A percentile compares a stretch with the other conserved stretches of the same genome.
These are phyloP conservation scores for Rhizopus delemar DNA, from an alignment of 371 early-diverging fungal genomes.

Conservation along the genomic window DNA sequence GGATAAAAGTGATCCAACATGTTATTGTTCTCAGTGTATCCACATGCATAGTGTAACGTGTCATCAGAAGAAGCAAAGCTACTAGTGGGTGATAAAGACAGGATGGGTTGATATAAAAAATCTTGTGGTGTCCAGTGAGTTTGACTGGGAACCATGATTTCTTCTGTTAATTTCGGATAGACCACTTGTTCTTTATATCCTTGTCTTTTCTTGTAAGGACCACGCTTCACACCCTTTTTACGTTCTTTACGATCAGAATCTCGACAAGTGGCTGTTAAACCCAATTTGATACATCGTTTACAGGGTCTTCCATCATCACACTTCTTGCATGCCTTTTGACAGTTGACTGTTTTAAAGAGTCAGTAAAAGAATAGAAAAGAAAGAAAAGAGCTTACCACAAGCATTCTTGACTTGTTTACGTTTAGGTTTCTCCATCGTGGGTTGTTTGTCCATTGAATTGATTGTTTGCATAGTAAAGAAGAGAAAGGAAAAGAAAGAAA, in stretches of 20 bases:
- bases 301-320: conserved; percentile 90
- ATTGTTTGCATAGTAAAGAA: neutral
- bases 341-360: conserved; percentile 59
- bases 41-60: conserved; percentile 18
- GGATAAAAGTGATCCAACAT: conserved; percentile 4
- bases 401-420: conserved; percentile 48
- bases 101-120: conserved; percentile 1
- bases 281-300: conserved; percentile 78
- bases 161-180: conserved; percentile 30
- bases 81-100: conserved; percentile 10
- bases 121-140: neutral
- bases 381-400: conserved; percentile 15
- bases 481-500: neutral
- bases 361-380: neutral
- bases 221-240: conserved; percentile 81
- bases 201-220: conserved; percentile 73
- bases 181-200: conserved; percentile 24
- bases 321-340: conserved; percentile 92
- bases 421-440: conserved; percentile 17
- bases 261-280: conserved; percentile 70
- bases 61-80: conserved; percentile 17
- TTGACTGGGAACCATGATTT: conserved; percentile 14
- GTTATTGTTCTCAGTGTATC: conserved; percentile 6
- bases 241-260: conserved; percentile 85
- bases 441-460: neutral